Evolutionary conservation across 2,329 filamentous ascomycete genomes (phyloP), one percentile per base, ranked within the genome.

Genomic region (Fusarium praegraminearum): DNA sequence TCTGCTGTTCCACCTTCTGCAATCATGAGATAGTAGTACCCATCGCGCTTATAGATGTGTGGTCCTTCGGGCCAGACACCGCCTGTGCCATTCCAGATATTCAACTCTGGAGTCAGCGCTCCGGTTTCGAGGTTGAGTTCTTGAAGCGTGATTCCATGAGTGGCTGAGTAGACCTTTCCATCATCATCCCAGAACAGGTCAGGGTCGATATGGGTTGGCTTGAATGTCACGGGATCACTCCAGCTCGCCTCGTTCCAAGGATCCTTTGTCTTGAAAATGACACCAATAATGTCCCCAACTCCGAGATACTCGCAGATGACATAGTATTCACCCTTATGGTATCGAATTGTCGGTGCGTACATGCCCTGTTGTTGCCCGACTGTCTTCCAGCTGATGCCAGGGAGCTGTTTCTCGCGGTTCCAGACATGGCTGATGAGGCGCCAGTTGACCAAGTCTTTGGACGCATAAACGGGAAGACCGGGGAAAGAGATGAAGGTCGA

Each of bases 401-500:
- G 81, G 5, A 85, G 77, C 66, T 84, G 83, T 1, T 75, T 70
- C 36, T 82, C 77, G 6, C 81, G 78, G 51, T 75, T 81, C 71
- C 80, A 80, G 5, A 77, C 81, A 40, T 83, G 80, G 56, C 79
- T 79, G 52, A 77, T 72, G 10, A 83, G 78, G 58, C 81, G 83
- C 84, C 85, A 88, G 54, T 83, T 81, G 18, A 79, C 67, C 20
- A 88, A 73, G 69, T 87, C 84, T 55, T 79, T 81, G n/a, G 82
- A 85, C 3, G 84, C 83, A 69, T 87, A 83, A 22, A 88, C 80
- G 0, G 85, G 85, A 7, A 87, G 76, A 1, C 85, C 85, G 0
- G 85, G 85, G 67, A 86, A 87, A 1, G 80, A 78, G 55, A 83
- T 82, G 68, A 87, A 88, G 2, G 83, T 85, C 1, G 85, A 86